A percentile compares a stretch with the other conserved stretches of the same genome.
phyloP scores from a whole-genome alignment of 495 filamentous ascomycete genomes.

The Amorphotheca resinae region DNA sequence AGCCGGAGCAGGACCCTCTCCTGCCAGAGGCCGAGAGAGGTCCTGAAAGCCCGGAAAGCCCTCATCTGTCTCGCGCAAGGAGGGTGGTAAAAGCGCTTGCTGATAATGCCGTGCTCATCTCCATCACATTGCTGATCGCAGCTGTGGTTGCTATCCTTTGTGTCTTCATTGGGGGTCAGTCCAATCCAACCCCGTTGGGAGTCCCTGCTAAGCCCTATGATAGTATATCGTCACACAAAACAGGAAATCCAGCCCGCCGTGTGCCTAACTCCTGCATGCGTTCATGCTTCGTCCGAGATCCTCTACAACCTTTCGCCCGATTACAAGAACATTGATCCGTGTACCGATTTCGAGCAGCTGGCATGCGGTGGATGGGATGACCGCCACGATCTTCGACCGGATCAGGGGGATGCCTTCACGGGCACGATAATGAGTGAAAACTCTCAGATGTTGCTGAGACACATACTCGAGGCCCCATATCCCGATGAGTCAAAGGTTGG shows the following conservation, averaged over 20 bases:
- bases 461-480: slow-evolving; percentile 49
- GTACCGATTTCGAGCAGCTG: slow-evolving; percentile 54
- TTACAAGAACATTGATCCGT: slow-evolving; percentile 51
- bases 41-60: background rate
- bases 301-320: slow-evolving; percentile 56
- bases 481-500: slow-evolving; percentile 29
- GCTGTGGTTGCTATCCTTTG: slow-evolving; percentile 9
- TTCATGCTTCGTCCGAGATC: slow-evolving; percentile 56
- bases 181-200: background rate
- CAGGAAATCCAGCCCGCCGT: slow-evolving; percentile 12
- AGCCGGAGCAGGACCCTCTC: background rate
- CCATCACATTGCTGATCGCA: slow-evolving; percentile 4
- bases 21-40: background rate
- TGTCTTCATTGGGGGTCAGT: slow-evolving; percentile 16
- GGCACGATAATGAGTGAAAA: slow-evolving; percentile 48
- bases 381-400: slow-evolving; percentile 52
- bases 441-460: slow-evolving; percentile 44
- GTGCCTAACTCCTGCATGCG: slow-evolving; percentile 50
- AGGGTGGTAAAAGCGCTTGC: slow-evolving; percentile 1
- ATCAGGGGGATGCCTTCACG: slow-evolving; percentile 48
- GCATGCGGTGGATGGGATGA: slow-evolving; percentile 58
- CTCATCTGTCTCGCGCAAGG: background rate
- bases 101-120: slow-evolving; percentile 12
- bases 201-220: too few species aligned
- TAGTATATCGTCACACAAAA: background rate